Evolutionary conservation across 108 stramenopile genomes (phyloP), one percentile per base, ranked within the genome.

Genomic region (Seminavis robusta): DNA sequence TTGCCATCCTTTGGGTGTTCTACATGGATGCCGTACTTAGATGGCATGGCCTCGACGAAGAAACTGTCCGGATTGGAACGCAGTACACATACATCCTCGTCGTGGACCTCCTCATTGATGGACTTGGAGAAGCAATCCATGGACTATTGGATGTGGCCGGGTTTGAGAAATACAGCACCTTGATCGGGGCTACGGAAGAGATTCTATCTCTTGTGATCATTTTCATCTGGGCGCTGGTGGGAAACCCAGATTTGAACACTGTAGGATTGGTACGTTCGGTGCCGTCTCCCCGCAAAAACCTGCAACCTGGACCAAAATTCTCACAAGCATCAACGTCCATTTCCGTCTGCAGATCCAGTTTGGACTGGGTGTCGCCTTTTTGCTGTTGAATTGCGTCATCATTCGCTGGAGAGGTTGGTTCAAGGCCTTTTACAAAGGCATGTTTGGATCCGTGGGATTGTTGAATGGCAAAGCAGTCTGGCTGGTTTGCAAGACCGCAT

Each of bases 81-180:
- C 0, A 56, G 27, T 59, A 59, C 49, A 15, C 61, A 2, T 27
- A 52, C 13, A 28, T 59, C 10, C 15, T 59, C 31, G 30, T 25
- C 26, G 8, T 17, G 0, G n/a, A n/a, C n/a, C n/a, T n/a, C n/a
- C 33, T 73, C 7, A 17, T 75, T 17, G 56, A 63, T 24, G 76
- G 70, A 1, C 9, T 74, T 17, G 50, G 59, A 24, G 70, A 71
- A 15, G 37, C 49, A 30, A 49, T 80, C 15, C 26, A 47, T 33
- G 66, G 43, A 39, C 66, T 83, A 13, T 63, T 82, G 34, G 73
- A 77, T n/a, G 59, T 67, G 11, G 67, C 59, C 30, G 87, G 64
- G 25, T 59, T 77, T 26, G 81, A 79, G 44, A 61, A 47, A 41
- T 74, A 55, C 34, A 59, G 49, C 33, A 76, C 65, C 21, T 29